These are phyloP conservation scores for Dipodascus geniculatus DNA, from an alignment of 805 yeast species.

Conservation along the genomic window DNA sequence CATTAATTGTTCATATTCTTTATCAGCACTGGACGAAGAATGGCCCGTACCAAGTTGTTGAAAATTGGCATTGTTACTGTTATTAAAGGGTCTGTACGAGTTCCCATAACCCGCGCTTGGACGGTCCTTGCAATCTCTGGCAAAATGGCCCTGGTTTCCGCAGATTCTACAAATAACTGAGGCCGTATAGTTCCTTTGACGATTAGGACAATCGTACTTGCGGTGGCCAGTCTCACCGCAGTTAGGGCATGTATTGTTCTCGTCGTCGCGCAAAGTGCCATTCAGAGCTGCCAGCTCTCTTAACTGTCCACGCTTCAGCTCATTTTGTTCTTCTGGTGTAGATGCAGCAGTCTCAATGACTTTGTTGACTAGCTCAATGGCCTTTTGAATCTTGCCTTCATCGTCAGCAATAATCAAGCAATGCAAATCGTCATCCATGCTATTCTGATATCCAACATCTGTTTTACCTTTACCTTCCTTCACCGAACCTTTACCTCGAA, in stretches of 20 bases:
- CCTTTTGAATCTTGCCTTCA: conserved; percentile 64
- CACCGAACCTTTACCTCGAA: conserved; percentile 92
- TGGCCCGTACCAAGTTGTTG: conserved; percentile 4
- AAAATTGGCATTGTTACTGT: conserved; percentile 2
- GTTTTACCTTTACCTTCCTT: conserved; percentile 70
- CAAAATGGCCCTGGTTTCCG: conserved; percentile 76
- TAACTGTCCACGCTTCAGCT: conserved; percentile 78
- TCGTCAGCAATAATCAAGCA: conserved; percentile 77
- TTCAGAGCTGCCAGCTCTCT: conserved; percentile 86
- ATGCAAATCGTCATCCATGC: conserved; percentile 75
- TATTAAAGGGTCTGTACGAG: conserved; percentile 2
- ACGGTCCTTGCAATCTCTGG: conserved; percentile 64
- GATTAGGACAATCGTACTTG: conserved; percentile 49
- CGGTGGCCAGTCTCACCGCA: conserved; percentile 62
- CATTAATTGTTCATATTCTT: conserved; percentile 42
- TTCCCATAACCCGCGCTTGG: conserved; percentile 8
- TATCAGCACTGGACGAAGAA: conserved; percentile 27
- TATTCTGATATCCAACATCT: conserved; percentile 35
- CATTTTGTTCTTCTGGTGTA: conserved; percentile 90
- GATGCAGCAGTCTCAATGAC: conserved; percentile 74
- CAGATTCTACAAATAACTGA: conserved; percentile 63
- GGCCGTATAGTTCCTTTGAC: conserved; percentile 35
- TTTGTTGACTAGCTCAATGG: conserved; percentile 59
- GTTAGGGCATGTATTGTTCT: conserved; percentile 45
- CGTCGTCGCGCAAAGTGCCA: conserved; percentile 85